phyloP scores from a whole-genome alignment of 2,329 filamentous ascomycete genomes.

The Lasiodiplodia sp. region DNA sequence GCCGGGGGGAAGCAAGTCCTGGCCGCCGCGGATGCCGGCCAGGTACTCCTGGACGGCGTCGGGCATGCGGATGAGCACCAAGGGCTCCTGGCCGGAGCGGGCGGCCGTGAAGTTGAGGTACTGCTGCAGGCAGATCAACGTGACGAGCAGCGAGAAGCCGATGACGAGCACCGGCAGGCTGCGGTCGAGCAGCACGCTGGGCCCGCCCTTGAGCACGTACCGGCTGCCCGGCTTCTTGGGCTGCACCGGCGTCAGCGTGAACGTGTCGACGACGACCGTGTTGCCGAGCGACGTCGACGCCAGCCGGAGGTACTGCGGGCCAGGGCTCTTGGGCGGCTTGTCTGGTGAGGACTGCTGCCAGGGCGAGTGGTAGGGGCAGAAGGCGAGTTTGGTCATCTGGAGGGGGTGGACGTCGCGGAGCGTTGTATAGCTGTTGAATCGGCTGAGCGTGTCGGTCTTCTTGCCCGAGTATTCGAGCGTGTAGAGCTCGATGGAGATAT shows the following conservation, averaged over 20 bases:
- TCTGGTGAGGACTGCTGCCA: conserved; percentile 33
- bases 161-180: conserved; percentile 65
- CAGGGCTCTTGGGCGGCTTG: conserved; percentile 36
- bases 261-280: conserved; percentile 78
- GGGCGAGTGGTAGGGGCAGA: conserved; percentile 55
- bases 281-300: conserved; percentile 84
- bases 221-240: conserved; percentile 62
- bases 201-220: conserved; percentile 67
- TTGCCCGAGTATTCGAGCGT: conserved; percentile 74
- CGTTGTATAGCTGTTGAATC: conserved; percentile 59
- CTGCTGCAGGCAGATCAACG: conserved; percentile 67
- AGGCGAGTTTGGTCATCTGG: conserved; percentile 63
- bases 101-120: conserved; percentile 65
- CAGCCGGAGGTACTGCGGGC: conserved; percentile 72
- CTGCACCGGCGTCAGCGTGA: conserved; percentile 66
- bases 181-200: conserved; percentile 51
- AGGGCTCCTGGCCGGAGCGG: conserved; percentile 55
- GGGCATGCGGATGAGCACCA: conserved; percentile 58
- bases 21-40: conserved; percentile 28
- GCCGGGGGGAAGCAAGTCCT: conserved; percentile 35
- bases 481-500: conserved; percentile 78
- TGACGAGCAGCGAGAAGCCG: conserved; percentile 67
- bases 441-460: conserved; percentile 53
- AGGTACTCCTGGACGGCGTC: conserved; percentile 51
- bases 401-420: conserved; percentile 64